phyloP scores from a whole-genome alignment of 331 rosid species.

The Pyrus hybrid region DNA sequence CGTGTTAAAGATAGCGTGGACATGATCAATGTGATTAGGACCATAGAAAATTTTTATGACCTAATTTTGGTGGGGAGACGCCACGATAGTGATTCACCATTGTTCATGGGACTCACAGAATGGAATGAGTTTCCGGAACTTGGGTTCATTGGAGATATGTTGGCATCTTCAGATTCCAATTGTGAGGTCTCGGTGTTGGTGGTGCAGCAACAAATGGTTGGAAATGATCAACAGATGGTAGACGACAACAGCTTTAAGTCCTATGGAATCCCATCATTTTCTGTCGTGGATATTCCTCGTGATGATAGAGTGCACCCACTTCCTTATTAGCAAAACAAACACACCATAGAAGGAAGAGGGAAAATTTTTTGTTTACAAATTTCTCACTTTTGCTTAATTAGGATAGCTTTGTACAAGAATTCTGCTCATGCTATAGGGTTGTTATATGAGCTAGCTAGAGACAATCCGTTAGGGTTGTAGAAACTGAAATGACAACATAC shows the following conservation, averaged over 20 bases:
- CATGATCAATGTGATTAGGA: conserved; percentile 23
- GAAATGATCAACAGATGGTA: background rate
- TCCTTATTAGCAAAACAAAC: background rate
- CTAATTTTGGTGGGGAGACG: conserved; percentile 50
- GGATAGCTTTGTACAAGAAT: background rate
- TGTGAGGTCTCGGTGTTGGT: conserved; percentile 37
- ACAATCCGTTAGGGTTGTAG: too few species aligned
- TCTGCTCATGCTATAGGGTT: background rate
- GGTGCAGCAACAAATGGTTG: conserved; percentile 49
- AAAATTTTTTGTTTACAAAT: background rate
- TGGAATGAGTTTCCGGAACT: conserved; percentile 61
- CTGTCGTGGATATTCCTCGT: background rate
- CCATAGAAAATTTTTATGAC: conserved; percentile 29
- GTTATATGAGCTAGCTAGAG: background rate
- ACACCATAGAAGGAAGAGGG: background rate
- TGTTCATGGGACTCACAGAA: conserved; percentile 36
- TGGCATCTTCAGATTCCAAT: conserved; percentile 26
- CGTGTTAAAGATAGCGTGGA: conserved; percentile 30
- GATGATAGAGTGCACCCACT: background rate
- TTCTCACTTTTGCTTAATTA: background rate
- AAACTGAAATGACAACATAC: background rate
- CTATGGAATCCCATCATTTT: background rate
- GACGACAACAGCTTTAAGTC: background rate
- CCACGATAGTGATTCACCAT: conserved; percentile 20
- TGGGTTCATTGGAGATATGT: conserved; percentile 49